Evolutionary conservation across 192 early-diverging fungal species (phyloP).

Genomic region (Dissophora ornata): DNA sequence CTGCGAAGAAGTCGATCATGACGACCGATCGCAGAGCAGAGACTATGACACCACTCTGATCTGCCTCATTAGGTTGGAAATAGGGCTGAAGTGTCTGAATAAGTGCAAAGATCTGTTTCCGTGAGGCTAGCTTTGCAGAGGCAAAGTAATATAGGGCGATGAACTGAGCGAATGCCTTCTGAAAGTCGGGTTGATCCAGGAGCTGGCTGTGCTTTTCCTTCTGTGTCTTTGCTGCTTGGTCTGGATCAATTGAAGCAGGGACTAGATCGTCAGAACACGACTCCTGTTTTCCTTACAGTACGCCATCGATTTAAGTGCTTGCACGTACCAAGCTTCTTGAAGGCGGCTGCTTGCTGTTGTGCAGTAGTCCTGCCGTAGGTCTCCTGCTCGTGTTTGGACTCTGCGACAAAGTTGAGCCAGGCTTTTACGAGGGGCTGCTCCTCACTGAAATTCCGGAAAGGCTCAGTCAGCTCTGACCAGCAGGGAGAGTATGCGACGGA

Average conservation of each 20-base stretch:
- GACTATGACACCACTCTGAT: slow-evolving; percentile 38
- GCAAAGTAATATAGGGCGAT: slow-evolving; percentile 38
- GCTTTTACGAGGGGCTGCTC: slow-evolving; percentile 36
- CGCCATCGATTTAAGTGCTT: too few relatives aligned
- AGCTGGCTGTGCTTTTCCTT: slow-evolving; percentile 23
- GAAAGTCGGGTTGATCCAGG: slow-evolving; percentile 40
- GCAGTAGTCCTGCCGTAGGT: slow-evolving; percentile 40
- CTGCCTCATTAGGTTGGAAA: slow-evolving; percentile 29
- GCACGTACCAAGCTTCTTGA: slow-evolving; percentile 55
- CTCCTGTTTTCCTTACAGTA: too few relatives aligned
- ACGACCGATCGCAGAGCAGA: slow-evolving; percentile 38
- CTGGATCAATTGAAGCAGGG: too few relatives aligned
- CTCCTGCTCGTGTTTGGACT: slow-evolving; percentile 49
- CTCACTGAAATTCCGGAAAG: not conserved
- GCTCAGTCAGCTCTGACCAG: slow-evolving; percentile 34
- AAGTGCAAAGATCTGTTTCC: slow-evolving; percentile 50
- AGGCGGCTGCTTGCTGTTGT: slow-evolving; percentile 47
- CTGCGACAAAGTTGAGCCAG: slow-evolving; percentile 35
- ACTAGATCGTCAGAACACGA: not conserved
- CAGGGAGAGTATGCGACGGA: slow-evolving; percentile 38
- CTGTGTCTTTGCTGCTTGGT: slow-evolving; percentile 41
- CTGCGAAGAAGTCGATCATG: slow-evolving; percentile 24
- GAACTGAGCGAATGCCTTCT: slow-evolving; percentile 46
- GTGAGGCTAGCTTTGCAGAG: slow-evolving; percentile 39
- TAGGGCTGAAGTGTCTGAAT: slow-evolving; percentile 37